A percentile compares a stretch with the other conserved stretches of the same genome.
phyloP scores from a whole-genome alignment of 164 flowering plant species.

The Euptelea pleiosperma region DNA sequence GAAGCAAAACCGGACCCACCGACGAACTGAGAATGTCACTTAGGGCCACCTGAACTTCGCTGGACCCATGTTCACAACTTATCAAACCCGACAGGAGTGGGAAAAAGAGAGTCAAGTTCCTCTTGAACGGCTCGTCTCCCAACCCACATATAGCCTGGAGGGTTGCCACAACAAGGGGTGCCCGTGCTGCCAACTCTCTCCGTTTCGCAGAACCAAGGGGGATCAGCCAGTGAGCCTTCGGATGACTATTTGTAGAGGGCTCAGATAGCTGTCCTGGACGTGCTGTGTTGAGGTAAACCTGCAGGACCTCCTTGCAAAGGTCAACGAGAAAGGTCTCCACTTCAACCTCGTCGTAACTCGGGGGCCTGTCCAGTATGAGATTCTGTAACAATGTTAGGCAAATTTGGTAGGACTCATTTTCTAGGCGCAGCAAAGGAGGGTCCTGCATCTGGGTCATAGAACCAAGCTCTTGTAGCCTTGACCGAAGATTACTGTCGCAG shows the following conservation, averaged over 20 bases:
- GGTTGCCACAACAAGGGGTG: slow-evolving; percentile 79
- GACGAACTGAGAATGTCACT: slow-evolving; percentile 74
- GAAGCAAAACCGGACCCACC: slow-evolving; percentile 83
- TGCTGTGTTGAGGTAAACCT: slow-evolving; percentile 62
- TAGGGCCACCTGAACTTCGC: slow-evolving; percentile 81
- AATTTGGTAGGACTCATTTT: slow-evolving; percentile 86
- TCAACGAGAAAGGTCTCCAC: slow-evolving; percentile 63
- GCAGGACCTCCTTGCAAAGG: slow-evolving; percentile 78
- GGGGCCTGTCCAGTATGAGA: slow-evolving; percentile 58
- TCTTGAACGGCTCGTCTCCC: slow-evolving; percentile 57
- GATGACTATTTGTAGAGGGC: slow-evolving; percentile 25
- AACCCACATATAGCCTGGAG: slow-evolving; percentile 73
- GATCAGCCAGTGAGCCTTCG: slow-evolving; percentile 47
- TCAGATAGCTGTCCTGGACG: slow-evolving; percentile 31
- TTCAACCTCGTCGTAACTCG: slow-evolving; percentile 44
- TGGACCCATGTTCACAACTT: slow-evolving; percentile 93
- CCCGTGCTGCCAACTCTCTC: slow-evolving; percentile 86
- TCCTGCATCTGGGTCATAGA: slow-evolving; percentile 93
- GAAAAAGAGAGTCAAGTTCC: slow-evolving; percentile 58
- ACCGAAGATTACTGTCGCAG: slow-evolving; percentile 42
- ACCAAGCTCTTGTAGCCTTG: slow-evolving; percentile 80
- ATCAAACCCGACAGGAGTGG: slow-evolving; percentile 79
- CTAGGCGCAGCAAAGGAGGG: slow-evolving; percentile 89
- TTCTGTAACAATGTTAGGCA: slow-evolving; percentile 87
- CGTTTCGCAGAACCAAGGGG: slow-evolving; percentile 86